Base-by-base conservation (phyloP, 2,329 filamentous ascomycete species). In the Aureobasidium sp. region DNA sequence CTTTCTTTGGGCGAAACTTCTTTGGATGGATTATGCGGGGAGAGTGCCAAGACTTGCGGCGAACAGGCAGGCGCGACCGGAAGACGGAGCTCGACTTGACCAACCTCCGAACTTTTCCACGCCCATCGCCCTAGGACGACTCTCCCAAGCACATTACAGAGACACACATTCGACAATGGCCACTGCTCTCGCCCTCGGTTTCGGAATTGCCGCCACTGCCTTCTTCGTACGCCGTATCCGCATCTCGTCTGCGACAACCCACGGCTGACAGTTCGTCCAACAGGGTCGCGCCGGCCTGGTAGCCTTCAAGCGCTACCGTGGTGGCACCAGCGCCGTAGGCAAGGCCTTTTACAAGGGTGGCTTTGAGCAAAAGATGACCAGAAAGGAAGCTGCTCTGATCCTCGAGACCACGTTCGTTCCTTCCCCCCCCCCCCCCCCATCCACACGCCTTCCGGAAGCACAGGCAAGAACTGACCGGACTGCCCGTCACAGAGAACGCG, bases 261-360 rank as follows among this genome's bases (percentile, higher is more conserved):
- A 25, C 15, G 9, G 31, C 49, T 43, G 64, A 58, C 62, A 61
- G 64, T 55, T 11, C 13, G 58, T 63, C 68, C 61, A 25, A 60
- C 69, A 96, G 91, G 93, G 94, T 66, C 90, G 94, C 71, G 93
- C 94, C 63, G 93, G 92, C 69, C 83, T 95, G 40, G 88, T 97
- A 69, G 94, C 94, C 67, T 84, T 92, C 74, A 86, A 92, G 65
- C 85, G 90, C 69, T 95, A 88, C 62, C 83, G 88, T 64, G 88
- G 89, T 64, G 87, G 87, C 62, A 77, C 75, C 9, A 88, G 88
- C 66, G 86, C 88, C 37, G 78, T 96, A 67, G 94, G 94, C 68
- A 91, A 92, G 74, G 86, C 91, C 43, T 99, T 91, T 72, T 97
- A 96, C 82, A 99, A 97, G 77, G 94, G 94, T 67, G 94, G 94